These are phyloP conservation scores for Leccinum rimulosum DNA, from an alignment of 768 basidiomycete species.

Conservation along the genomic window DNA sequence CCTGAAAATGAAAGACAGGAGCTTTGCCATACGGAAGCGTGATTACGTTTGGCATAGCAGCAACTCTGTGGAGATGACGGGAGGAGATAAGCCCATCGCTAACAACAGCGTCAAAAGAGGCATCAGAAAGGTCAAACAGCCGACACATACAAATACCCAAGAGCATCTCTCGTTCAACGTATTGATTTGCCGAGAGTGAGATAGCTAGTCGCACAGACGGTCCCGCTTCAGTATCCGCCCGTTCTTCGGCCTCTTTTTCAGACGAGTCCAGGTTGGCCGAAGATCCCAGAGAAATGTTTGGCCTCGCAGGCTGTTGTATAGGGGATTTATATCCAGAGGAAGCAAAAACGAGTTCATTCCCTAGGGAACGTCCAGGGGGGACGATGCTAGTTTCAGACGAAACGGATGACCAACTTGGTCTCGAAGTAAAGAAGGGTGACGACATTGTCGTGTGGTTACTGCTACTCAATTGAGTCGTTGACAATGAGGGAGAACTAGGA, in stretches of 20 bases:
- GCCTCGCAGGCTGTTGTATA: conserved; percentile 21
- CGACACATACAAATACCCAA: conserved; percentile 59
- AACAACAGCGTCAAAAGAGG: conserved; percentile 12
- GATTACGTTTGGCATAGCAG: conserved; percentile 65
- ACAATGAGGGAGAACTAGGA: conserved; percentile 13
- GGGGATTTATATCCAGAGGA: conserved; percentile 21
- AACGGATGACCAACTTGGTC: conserved; percentile 23
- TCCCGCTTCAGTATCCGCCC: conserved; percentile 10
- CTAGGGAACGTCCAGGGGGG: conserved; percentile 10
- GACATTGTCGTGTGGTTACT: conserved; percentile 16
- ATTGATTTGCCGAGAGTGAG: conserved; percentile 36
- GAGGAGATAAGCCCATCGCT: conserved; percentile 70
- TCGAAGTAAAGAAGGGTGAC: conserved; percentile 9
- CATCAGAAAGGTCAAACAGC: neutral
- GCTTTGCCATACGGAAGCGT: conserved; percentile 66
- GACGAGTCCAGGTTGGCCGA: conserved; percentile 13
- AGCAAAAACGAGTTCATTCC: conserved; percentile 11
- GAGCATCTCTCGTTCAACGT: conserved; percentile 56
- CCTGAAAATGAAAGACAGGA: conserved; percentile 69
- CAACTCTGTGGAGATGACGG: conserved; percentile 49
- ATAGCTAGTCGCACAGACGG: conserved; percentile 13
- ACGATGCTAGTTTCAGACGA: conserved; percentile 24
- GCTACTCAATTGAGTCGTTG: conserved; percentile 14
- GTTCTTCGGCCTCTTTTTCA: conserved; percentile 21
- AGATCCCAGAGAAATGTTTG: conserved; percentile 19